Conservation (phyloP, 1,139 yeast species). For the Wickerhamomyces sp. region DNA sequence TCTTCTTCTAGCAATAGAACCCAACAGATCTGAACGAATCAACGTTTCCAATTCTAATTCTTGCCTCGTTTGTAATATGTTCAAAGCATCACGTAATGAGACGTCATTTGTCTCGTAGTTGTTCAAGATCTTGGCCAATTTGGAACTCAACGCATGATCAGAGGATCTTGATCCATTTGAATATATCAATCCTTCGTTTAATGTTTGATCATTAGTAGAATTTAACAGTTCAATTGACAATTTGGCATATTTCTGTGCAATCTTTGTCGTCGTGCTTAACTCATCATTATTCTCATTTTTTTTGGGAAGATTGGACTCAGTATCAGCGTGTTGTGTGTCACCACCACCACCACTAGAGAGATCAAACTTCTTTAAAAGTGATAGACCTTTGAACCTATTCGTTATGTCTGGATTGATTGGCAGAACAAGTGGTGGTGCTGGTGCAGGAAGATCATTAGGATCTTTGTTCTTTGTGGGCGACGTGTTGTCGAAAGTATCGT, state of each 20-base stretch:
- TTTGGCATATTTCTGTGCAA: conserved; percentile 21
- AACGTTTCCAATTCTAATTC: conserved; percentile 31
- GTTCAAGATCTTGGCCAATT: conserved; percentile 48
- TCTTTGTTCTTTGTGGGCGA: not conserved
- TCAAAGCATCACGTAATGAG: conserved; percentile 43
- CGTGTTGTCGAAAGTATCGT: conserved; percentile 13
- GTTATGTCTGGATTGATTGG: conserved; percentile 19
- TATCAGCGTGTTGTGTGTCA: no score
- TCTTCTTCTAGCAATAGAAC: conserved; percentile 51
- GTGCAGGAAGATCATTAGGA: conserved; percentile 16
- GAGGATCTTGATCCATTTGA: conserved; percentile 10
- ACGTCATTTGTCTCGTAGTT: conserved; percentile 42
- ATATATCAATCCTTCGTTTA: conserved; percentile 6
- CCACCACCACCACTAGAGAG: not conserved
- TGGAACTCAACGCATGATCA: conserved; percentile 34
- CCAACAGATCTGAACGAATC: conserved; percentile 50
- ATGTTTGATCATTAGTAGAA: conserved; percentile 1
- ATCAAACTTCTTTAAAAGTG: conserved; percentile 7
- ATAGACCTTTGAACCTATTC: conserved; percentile 17
- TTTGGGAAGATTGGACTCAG: not conserved
- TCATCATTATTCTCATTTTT: conserved; percentile 1
- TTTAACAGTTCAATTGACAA: conserved; percentile 17
- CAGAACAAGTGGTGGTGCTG: conserved; percentile 22
- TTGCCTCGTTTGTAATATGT: conserved; percentile 39
- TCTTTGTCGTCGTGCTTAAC: conserved; percentile 7